These are phyloP conservation scores for Capniomyces stellatus DNA, from an alignment of 371 early-diverging fungal species.

Conservation along the genomic window DNA sequence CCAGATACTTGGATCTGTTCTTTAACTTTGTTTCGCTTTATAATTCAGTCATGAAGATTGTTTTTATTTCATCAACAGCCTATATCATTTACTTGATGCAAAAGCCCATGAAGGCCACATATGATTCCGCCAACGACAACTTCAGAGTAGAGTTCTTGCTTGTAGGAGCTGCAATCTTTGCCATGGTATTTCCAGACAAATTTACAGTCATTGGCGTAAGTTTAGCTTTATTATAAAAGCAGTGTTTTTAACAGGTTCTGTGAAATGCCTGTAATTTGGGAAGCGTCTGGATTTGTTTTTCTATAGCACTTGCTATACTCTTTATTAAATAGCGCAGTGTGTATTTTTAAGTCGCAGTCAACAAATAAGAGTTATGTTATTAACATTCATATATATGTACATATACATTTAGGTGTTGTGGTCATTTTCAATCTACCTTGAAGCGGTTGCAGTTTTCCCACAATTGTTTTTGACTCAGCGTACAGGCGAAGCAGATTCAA, in stretches of 20 bases:
- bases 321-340: too few species aligned
- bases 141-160: conserved; percentile 76
- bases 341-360: too few species aligned
- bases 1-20: conserved; percentile 94
- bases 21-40: conserved; percentile 58
- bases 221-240: too few species aligned
- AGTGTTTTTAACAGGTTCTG: too few species aligned
- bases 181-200: conserved; percentile 47
- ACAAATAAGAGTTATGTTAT: too few species aligned
- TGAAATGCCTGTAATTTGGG: too few species aligned
- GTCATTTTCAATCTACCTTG: conserved; percentile 93
- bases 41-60: conserved; percentile 88
- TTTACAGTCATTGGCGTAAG: conserved; percentile 35
- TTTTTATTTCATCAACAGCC: conserved; percentile 72
- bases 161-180: conserved; percentile 43
- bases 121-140: conserved; percentile 80
- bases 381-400: not conserved
- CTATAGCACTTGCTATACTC: too few species aligned
- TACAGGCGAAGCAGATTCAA: conserved; percentile 96
- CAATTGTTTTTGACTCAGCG: conserved; percentile 93
- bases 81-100: conserved; percentile 90
- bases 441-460: conserved; percentile 95
- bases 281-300: too few species aligned
- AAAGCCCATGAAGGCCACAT: conserved; percentile 67
- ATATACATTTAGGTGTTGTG: conserved; percentile 49